Base-by-base conservation (phyloP, 2,329 filamentous ascomycete species). In the Diaporthe citriasiana region DNA sequence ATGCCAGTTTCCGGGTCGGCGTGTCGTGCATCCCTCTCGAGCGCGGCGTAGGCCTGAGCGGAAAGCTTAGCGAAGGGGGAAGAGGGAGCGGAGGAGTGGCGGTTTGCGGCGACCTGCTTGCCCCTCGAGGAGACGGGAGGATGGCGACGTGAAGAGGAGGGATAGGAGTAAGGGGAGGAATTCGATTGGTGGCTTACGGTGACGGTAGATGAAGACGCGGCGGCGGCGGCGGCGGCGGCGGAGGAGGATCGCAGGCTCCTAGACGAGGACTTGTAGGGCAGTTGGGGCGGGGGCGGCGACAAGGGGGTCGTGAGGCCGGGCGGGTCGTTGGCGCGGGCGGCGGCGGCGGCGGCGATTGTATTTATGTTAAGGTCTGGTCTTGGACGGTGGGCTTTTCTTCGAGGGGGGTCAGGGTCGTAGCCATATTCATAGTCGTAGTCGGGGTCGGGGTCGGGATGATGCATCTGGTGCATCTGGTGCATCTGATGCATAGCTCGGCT, bases 361-460 rank as follows among this genome's bases (percentile, higher is more conserved):
- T 82, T 82, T 74, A 84, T 80, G 77, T 81, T 83, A 70, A 84
- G 79, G 72, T 84, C 82, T 50, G 83, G 83, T 40, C 81, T 82
- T 47, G 80, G 80, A 69, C 80, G 78, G 70, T 79, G 79, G 63
- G 55, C 17, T 30, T 42, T 63, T 50, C 56, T 71, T 35, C 56
- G 56, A 25, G 70, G 70, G 47, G 70, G 63, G 22, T 68, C 47
- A 38, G 60, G 63, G 63, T 68, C 63, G 19, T 27, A 33, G 45
- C 40, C 30, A 25, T 68, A 68, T 33, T 68, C 63, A 53, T 68
- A 40, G 47, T 68, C 63, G 63, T 51, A 30, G 47, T 53, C 63
- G 13, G 63, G 51, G 47, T 53, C 63, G 13, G 63, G 51, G 35
- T 72, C 45, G 63, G 63, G 33, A 68, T 53, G 63, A 53, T 68